Evolutionary conservation across 306 rosid species (phyloP), one percentile per base, ranked within the genome.

Genomic region (Vicia faba): DNA sequence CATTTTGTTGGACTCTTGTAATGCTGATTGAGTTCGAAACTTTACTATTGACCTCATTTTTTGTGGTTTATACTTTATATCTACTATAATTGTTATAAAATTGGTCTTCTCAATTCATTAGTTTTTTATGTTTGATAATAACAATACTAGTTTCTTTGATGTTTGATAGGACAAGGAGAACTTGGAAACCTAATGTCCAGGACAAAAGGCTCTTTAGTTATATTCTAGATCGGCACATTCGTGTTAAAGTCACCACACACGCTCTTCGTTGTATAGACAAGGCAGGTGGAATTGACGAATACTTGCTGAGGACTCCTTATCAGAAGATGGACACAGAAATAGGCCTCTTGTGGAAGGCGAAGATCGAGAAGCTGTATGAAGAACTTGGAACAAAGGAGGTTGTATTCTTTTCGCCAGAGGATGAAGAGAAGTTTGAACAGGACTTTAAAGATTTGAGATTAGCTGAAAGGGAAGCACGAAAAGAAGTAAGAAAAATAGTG

Each of bases 181-280:
- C 53, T 36, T 93, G 99, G 99, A 93, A 93, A 71, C 97, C 97
- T 5, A 93, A 93, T 76, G 90, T 90, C 57, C 99, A 93, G 82
- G 91, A 79, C 55, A 93, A 93, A 82, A 83, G 97, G 66, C 97
- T 93, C 58, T 93, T 93, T 68, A 93, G 98, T 68, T 93, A 93
- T 73, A 76, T 86, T 60, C 81, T 93, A 36, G 97, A 93, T 78
- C 85, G 93, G 26, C 98, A 89, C 14, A 82, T 93, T 76, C 83
- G 96, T 50, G 88, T 88, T 4, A 89, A 93, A 83, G 95, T 93
- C 48, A 86, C 91, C 56, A 93, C 97, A 15, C 96, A 93, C 4
- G 96, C 98, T 61, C 85, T 93, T 29, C 88, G 97, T 11, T 86
- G 96, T 82, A 83, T 93, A 14, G 98, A 89, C 88, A 93, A 93